Evolutionary conservation across 2,329 filamentous ascomycete species (phyloP).

Genomic region (Botrytis paeoniae): DNA sequence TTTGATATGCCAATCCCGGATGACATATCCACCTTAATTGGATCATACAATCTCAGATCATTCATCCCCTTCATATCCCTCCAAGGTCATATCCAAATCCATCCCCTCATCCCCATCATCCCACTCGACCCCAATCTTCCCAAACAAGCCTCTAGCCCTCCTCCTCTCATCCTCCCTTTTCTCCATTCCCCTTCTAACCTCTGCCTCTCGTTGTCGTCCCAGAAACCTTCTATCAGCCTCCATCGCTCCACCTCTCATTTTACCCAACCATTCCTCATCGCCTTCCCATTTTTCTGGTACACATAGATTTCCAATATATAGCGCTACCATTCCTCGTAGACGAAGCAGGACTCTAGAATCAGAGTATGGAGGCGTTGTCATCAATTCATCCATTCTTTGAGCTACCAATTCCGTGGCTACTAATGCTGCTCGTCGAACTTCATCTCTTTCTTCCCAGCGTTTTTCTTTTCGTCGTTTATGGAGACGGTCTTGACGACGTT

Average conservation of each 20-base stretch:
- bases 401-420: slow-evolving; percentile 60
- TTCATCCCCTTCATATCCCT: slow-evolving; percentile 11
- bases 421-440: slow-evolving; percentile 30
- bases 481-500: slow-evolving; percentile 24
- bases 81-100: slow-evolving; percentile 22
- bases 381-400: slow-evolving; percentile 65
- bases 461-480: slow-evolving; percentile 26
- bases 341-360: slow-evolving; percentile 64
- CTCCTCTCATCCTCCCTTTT: slow-evolving; percentile 37
- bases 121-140: slow-evolving; percentile 36
- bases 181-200: slow-evolving; percentile 28
- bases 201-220: slow-evolving; percentile 26
- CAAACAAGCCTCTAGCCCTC: slow-evolving; percentile 42
- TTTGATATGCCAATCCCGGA: neutral
- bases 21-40: neutral
- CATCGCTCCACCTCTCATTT: slow-evolving; percentile 9
- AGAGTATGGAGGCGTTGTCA: slow-evolving; percentile 68
- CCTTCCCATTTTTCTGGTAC: slow-evolving; percentile 40
- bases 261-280: slow-evolving; percentile 24
- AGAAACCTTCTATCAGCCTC: slow-evolving; percentile 28
- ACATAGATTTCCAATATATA: slow-evolving; percentile 71
- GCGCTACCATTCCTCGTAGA: slow-evolving; percentile 68
- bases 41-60: neutral
- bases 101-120: slow-evolving; percentile 26
- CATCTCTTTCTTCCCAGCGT: slow-evolving; percentile 34